phyloP scores from a whole-genome alignment of 345 rosid genomes.

The Citrus inodora region DNA sequence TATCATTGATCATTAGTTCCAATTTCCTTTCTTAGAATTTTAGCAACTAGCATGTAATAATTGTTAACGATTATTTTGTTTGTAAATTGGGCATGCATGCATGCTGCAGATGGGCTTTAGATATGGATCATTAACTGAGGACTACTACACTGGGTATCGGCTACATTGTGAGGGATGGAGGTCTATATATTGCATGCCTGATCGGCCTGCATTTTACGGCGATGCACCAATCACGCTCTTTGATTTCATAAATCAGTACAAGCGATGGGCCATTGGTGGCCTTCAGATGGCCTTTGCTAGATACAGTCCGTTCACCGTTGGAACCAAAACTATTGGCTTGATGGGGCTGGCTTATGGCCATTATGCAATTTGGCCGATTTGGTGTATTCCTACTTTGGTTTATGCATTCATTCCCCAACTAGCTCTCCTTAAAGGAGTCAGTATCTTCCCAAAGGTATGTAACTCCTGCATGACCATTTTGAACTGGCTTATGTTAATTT shows the following conservation, averaged over 20 bases:
- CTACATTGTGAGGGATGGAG: constrained; percentile 75
- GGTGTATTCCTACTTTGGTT: constrained; percentile 38
- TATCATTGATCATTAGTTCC: too few relatives aligned
- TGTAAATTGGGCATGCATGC: constrained; percentile 21
- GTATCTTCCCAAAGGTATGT: constrained; percentile 52
- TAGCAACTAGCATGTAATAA: too few relatives aligned
- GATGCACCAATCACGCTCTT: constrained; percentile 45
- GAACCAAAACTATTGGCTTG: constrained; percentile 36
- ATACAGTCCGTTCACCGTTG: constrained; percentile 45
- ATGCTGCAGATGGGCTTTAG: constrained; percentile 56
- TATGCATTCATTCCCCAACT: constrained; percentile 69
- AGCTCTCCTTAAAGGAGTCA: constrained; percentile 45
- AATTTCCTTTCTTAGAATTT: too few relatives aligned
- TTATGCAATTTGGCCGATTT: constrained; percentile 47
- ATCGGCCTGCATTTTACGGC: constrained; percentile 57
- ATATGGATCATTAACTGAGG: constrained; percentile 77
- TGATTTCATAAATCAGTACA: constrained; percentile 47
- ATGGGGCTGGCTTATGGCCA: constrained; percentile 39
- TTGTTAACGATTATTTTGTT: not conserved
- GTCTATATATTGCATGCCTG: constrained; percentile 51
- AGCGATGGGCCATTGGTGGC: constrained; percentile 72
- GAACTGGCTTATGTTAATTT: too few relatives aligned
- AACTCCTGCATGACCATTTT: constrained; percentile 19
- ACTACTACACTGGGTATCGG: constrained; percentile 51
- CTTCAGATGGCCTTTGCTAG: constrained; percentile 40